Conservation (phyloP, 1,284 basidiomycete genomes). For the Meira nashicola region DNA sequence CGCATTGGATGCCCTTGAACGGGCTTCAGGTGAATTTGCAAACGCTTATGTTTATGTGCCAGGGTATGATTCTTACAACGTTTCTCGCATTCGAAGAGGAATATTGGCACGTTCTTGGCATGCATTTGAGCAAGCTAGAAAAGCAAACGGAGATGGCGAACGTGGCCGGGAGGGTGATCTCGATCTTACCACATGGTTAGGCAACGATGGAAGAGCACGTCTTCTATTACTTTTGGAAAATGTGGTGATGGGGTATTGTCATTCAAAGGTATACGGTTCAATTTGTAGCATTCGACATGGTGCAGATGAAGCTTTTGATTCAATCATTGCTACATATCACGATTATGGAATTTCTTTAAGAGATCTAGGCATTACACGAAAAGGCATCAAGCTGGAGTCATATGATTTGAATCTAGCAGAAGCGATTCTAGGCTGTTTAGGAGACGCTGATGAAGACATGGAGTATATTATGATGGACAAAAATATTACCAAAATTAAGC, state of each 20-base stretch:
- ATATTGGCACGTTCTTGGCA: slow-evolving; percentile 30
- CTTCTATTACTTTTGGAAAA: slow-evolving; percentile 21
- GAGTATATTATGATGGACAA: slow-evolving; percentile 18
- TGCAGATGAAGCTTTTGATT: slow-evolving; percentile 20
- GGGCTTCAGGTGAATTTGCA: slow-evolving; percentile 17
- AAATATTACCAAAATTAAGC: slow-evolving; percentile 10
- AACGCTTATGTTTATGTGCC: slow-evolving; percentile 29
- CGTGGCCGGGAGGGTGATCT: neutral
- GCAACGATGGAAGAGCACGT: neutral
- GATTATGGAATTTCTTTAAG: slow-evolving; percentile 16
- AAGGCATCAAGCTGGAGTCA: slow-evolving; percentile 18
- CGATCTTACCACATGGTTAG: neutral
- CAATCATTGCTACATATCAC: slow-evolving; percentile 19
- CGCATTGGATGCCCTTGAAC: neutral
- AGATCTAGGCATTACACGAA: slow-evolving; percentile 19
- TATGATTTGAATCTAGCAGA: slow-evolving; percentile 15
- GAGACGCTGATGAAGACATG: slow-evolving; percentile 15
- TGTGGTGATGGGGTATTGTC: slow-evolving; percentile 28
- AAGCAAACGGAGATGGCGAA: neutral
- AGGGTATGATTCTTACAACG: slow-evolving; percentile 30
- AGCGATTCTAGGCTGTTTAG: slow-evolving; percentile 15
- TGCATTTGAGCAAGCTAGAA: slow-evolving; percentile 18
- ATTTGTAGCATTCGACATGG: slow-evolving; percentile 20
- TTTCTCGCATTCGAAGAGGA: slow-evolving; percentile 26
- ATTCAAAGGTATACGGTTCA: slow-evolving; percentile 25